Evolutionary conservation across 768 basidiomycete species (phyloP).

Genomic region (Suillus weaverae): DNA sequence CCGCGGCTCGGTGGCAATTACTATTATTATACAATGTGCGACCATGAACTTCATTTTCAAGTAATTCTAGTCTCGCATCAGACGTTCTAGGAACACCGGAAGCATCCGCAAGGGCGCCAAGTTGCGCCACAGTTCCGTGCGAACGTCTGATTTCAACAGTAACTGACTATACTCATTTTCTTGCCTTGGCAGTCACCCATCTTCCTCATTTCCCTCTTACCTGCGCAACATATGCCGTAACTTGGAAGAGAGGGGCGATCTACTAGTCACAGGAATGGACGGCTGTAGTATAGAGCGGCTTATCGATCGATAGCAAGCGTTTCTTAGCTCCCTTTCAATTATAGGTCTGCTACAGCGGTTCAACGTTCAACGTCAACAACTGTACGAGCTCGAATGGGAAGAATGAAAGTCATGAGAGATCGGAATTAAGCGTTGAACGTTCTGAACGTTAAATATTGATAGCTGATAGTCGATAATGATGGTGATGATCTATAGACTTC

Average conservation of each 20-base stretch:
- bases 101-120: not conserved
- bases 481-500: not conserved
- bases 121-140: not conserved
- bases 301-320: not conserved
- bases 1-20: too few relatives aligned
- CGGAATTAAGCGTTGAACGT: too few relatives aligned
- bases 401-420: not conserved
- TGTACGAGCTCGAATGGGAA: not conserved
- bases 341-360: not conserved
- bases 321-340: not conserved
- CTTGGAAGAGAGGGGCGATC: too few relatives aligned
- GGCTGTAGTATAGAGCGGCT: not conserved
- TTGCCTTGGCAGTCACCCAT: not conserved
- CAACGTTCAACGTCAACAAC: too few relatives aligned
- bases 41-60: not conserved
- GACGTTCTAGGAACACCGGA: not conserved
- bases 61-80: too few relatives aligned
- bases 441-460: not conserved
- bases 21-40: not conserved
- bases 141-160: too few relatives aligned
- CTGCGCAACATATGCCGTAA: not conserved
- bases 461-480: not conserved
- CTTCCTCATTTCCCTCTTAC: not conserved
- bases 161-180: not conserved
- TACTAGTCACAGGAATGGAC: conserved; percentile 17